Conservation (phyloP, 805 yeast genomes). For the Citeromyces matritensis region DNA sequence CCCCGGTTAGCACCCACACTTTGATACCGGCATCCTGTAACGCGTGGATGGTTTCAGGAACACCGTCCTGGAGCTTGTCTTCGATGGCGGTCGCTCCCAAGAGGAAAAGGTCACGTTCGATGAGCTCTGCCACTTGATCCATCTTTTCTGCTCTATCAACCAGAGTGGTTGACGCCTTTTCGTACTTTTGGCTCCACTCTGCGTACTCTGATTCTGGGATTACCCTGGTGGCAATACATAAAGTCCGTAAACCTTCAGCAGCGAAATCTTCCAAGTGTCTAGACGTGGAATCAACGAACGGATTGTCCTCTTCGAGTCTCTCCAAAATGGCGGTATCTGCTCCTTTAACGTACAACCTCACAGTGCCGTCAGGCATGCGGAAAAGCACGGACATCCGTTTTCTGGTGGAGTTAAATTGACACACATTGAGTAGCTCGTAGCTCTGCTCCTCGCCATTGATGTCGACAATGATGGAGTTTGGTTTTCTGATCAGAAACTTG, state of each 20-base stretch:
- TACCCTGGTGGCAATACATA: constrained; percentile 80
- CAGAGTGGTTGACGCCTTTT: constrained; percentile 72
- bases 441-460: constrained; percentile 33
- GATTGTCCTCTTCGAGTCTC: constrained; percentile 55
- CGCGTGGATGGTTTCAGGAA: constrained; percentile 92
- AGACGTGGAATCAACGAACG: constrained; percentile 71
- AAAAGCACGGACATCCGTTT: constrained; percentile 95
- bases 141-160: constrained; percentile 59
- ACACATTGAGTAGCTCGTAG: constrained; percentile 74
- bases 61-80: constrained; percentile 95
- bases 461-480: constrained; percentile 61
- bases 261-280: constrained; percentile 94
- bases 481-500: constrained; percentile 72
- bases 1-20: constrained; percentile 97
- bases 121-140: constrained; percentile 80
- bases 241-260: constrained; percentile 85
- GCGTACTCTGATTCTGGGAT: constrained; percentile 67
- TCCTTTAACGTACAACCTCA: constrained; percentile 85
- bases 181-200: constrained; percentile 51
- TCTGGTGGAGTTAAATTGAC: constrained; percentile 95
- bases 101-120: constrained; percentile 65
- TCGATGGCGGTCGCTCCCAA: constrained; percentile 98
- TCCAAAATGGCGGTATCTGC: constrained; percentile 95
- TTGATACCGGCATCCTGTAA: constrained; percentile 94
- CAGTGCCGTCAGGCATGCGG: constrained; percentile 86